Conservation (phyloP, 345 rosid species). For the Eucalyptus decipiens region DNA sequence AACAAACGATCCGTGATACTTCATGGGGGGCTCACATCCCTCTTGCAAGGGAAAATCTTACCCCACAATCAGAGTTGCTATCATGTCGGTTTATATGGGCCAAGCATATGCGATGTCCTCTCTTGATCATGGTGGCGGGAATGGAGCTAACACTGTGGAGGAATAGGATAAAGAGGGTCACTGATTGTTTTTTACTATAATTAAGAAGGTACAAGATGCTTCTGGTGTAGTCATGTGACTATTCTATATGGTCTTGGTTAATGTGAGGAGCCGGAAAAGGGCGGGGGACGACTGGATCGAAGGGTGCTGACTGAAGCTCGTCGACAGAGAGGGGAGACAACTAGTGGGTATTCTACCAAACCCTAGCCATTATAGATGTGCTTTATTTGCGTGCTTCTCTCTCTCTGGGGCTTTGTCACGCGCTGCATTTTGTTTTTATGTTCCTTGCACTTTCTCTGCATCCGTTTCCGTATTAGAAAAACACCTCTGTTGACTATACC, state of each 20-base stretch:
- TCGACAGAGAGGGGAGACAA: not conserved
- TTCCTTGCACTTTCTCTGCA: not conserved
- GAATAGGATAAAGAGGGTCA: not conserved
- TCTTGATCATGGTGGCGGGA: not conserved
- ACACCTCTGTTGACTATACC: not conserved
- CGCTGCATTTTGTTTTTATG: not conserved
- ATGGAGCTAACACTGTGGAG: not conserved
- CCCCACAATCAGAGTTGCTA: not conserved
- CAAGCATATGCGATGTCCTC: not conserved
- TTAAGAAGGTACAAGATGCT: not conserved
- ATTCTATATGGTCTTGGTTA: not conserved
- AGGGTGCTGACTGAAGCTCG: not conserved
- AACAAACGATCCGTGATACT: not conserved
- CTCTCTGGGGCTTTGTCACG: not conserved
- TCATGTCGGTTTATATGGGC: not conserved
- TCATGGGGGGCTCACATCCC: not conserved
- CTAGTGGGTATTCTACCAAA: not conserved
- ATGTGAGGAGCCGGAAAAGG: not conserved
- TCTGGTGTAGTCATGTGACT: not conserved
- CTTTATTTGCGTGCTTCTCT: not conserved
- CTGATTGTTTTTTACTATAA: not conserved
- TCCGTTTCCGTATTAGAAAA: not conserved
- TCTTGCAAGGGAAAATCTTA: not conserved
- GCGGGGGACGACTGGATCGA: not conserved
- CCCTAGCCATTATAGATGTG: not conserved